Conservation (phyloP, 352 stramenopile genomes). For the Peronospora belbahrii region DNA sequence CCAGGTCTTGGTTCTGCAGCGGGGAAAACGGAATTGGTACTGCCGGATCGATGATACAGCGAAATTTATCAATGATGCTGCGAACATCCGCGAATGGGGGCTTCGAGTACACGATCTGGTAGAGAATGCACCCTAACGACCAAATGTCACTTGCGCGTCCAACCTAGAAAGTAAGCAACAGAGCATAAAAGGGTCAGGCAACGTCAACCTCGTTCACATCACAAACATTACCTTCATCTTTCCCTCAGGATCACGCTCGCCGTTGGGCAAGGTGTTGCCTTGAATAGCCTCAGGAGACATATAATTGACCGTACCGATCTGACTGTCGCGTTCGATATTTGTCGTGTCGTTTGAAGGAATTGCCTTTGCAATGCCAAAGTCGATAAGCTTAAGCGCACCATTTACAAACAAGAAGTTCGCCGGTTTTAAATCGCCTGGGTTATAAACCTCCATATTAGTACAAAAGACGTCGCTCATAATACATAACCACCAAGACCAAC, state of each 20-base stretch:
- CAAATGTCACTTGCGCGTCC: slow-evolving; percentile 92
- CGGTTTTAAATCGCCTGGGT: slow-evolving; percentile 89
- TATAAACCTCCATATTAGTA: background rate
- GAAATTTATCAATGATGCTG: slow-evolving; percentile 93
- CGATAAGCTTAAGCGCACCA: slow-evolving; percentile 93
- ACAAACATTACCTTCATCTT: slow-evolving; percentile 57
- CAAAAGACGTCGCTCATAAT: background rate
- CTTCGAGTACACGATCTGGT: slow-evolving; percentile 95
- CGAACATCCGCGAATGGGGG: slow-evolving; percentile 91
- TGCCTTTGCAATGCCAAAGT: slow-evolving; percentile 97
- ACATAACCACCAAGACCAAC: slow-evolving; percentile 11
- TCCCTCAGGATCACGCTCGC: slow-evolving; percentile 46
- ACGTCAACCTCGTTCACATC: background rate
- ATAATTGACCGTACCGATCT: slow-evolving; percentile 95
- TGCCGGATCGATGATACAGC: slow-evolving; percentile 90
- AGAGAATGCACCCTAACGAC: slow-evolving; percentile 96
- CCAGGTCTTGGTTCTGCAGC: slow-evolving; percentile 70
- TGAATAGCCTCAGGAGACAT: slow-evolving; percentile 93
- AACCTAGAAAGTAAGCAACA: slow-evolving; percentile 31
- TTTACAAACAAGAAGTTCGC: slow-evolving; percentile 97
- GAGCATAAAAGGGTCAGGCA: background rate
- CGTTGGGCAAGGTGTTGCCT: slow-evolving; percentile 41
- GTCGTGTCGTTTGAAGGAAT: slow-evolving; percentile 94
- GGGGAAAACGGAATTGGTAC: slow-evolving; percentile 87
- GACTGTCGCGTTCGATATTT: slow-evolving; percentile 93